phyloP scores from a whole-genome alignment of 805 yeast genomes.

The Yarrowia yakushimensis region DNA sequence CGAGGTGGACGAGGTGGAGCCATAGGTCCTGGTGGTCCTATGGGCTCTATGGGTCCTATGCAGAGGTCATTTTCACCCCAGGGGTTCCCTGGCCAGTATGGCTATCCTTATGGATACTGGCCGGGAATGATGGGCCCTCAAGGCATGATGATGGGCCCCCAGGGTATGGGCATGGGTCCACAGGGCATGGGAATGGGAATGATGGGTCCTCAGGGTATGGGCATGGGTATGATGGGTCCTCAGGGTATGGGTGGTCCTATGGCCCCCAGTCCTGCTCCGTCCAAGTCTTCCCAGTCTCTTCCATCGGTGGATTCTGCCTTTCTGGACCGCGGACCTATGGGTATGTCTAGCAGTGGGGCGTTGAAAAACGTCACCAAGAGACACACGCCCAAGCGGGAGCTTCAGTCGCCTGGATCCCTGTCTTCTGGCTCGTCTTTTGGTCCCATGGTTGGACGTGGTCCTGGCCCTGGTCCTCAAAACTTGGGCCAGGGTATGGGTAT shows the following conservation, averaged over 20 bases:
- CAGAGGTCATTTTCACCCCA: neutral
- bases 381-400: conserved; percentile 17
- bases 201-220: conserved; percentile 3
- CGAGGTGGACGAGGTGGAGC: neutral
- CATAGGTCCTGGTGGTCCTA: neutral
- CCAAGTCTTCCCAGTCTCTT: conserved; percentile 3
- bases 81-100: neutral
- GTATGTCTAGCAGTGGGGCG: neutral
- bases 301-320: conserved; percentile 6
- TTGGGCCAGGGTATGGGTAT: neutral
- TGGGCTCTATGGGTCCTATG: neutral
- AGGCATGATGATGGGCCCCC: conserved; percentile 4
- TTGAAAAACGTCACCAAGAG: neutral
- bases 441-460: neutral
- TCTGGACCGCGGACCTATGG: conserved; percentile 17
- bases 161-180: neutral
- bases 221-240: neutral
- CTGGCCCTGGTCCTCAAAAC: neutral
- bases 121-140: conserved; percentile 10
- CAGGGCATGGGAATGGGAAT: neutral
- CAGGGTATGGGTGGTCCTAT: conserved; percentile 1
- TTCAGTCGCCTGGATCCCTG: neutral
- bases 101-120: conserved; percentile 3
- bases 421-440: conserved; percentile 8
- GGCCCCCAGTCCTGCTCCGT: neutral